Evolutionary conservation across 805 yeast species (phyloP), one percentile per base, ranked within the genome.

Genomic region (Candida insectorum): DNA sequence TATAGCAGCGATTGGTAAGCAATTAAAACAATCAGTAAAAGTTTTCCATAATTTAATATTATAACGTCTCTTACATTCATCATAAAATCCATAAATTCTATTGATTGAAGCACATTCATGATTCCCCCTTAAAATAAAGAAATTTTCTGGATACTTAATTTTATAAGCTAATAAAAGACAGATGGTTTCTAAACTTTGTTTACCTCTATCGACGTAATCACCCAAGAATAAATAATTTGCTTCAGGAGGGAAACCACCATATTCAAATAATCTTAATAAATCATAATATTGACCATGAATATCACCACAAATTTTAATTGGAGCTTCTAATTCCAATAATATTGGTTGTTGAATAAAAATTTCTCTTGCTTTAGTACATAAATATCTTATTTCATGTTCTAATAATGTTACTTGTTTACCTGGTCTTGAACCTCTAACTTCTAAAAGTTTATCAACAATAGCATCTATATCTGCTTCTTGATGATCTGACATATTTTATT

Each of bases 191-290:
- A 93, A 69, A 19, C 96, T 86, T 71, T 93, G 97, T 60, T 89
- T 88, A 56, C 98, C 98, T 73, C 98, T 83, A 71, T 91, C 98
- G 47, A 91, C 98, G 58, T 91, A 91, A 72, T 91, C 98, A 47
- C 98, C 98, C 40, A 91, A 67, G 58, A 91, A 91, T 52, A 91
- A 71, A 68, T 91, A 91, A 69, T 91, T 91, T 13, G 97, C 95
- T 62, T 93, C 97, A 9, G 98, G 98, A 2, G 98, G 98, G 73
- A 93, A 91, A 2, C 97, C 98, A 52, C 98, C 97, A 57, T 91
- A 91, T 69, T 93, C 97, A 54, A 91, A 91, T 51, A 91, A 76
- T 64, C 98, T 83, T 59, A 91, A 75, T 52, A 91, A 77, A 64
- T 91, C 98, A 58, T 91, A 91, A 65, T 93, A 91, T 67, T 91